Evolutionary conservation across 2,329 filamentous ascomycete species (phyloP).

Genomic region (Sporothrix protearum): DNA sequence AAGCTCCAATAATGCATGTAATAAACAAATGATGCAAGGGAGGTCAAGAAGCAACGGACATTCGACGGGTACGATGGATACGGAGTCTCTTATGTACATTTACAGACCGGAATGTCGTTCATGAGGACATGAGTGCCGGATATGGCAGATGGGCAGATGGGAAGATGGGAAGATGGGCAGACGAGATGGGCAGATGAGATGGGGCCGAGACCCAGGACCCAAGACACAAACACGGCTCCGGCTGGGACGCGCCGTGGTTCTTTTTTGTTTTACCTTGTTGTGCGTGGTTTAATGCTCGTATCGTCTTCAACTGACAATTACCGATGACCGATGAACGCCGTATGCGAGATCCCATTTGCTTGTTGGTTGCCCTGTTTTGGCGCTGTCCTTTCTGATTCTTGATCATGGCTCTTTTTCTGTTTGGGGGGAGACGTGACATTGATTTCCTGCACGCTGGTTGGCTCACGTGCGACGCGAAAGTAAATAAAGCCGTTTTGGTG

Average conservation of each 20-base stretch:
- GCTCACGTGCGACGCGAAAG: constrained; percentile 19
- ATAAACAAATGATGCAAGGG: constrained; percentile 8
- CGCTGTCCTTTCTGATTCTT: not conserved
- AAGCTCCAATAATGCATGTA: not conserved
- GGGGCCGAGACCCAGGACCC: not conserved
- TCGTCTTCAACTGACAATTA: not conserved
- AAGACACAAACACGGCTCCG: not conserved
- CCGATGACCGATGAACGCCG: not conserved
- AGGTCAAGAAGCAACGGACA: not conserved
- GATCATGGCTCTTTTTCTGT: not conserved
- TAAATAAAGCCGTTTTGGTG: constrained; percentile 21
- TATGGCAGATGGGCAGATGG: not conserved
- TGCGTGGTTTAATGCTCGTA: not conserved
- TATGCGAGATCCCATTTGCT: not conserved
- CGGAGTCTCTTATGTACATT: too few relatives aligned
- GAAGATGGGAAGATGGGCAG: not conserved
- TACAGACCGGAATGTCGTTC: not conserved
- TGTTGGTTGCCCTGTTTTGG: not conserved
- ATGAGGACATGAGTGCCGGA: not conserved
- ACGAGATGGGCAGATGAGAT: not conserved
- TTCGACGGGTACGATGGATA: not conserved
- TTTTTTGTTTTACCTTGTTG: not conserved
- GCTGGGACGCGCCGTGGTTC: not conserved
- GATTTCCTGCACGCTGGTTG: not conserved
- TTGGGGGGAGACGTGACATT: not conserved